phyloP scores from a whole-genome alignment of 73 alveolate species.

The Paramecium tetraurelia region DNA sequence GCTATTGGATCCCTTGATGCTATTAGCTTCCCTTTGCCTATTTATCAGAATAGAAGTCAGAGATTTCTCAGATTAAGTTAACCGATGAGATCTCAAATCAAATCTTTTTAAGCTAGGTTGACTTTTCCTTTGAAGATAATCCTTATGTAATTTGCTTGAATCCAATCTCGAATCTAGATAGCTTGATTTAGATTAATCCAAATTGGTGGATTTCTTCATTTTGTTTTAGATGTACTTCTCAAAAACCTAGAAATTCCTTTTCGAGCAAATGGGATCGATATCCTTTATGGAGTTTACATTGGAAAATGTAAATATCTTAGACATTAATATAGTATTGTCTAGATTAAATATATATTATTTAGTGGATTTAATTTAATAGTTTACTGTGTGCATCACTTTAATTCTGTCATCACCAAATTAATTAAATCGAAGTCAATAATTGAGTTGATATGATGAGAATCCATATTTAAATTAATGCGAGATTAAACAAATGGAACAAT shows the following conservation, averaged over 20 bases:
- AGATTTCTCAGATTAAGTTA: slow-evolving; percentile 3
- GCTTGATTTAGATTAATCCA: not conserved
- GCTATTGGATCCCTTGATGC: not conserved
- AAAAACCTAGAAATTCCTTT: not conserved
- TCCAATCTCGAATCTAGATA: not conserved
- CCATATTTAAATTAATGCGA: not conserved
- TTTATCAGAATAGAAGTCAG: not conserved
- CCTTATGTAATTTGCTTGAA: not conserved
- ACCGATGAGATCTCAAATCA: slow-evolving; percentile 2
- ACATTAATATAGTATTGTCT: not conserved
- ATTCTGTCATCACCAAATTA: not conserved
- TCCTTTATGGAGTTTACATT: not conserved
- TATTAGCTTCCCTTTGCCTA: not conserved
- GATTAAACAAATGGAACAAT: not conserved
- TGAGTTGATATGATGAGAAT: not conserved
- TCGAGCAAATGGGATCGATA: not conserved
- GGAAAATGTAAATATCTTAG: not conserved
- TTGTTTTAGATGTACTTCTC: not conserved
- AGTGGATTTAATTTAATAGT: not conserved
- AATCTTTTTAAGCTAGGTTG: not conserved
- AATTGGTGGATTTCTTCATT: not conserved
- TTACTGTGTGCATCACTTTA: not conserved
- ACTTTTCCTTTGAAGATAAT: not conserved
- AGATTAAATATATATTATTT: not conserved
- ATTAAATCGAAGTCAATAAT: not conserved